Base-by-base conservation (phyloP, 495 filamentous ascomycete genomes). In the Letharia columbiana region DNA sequence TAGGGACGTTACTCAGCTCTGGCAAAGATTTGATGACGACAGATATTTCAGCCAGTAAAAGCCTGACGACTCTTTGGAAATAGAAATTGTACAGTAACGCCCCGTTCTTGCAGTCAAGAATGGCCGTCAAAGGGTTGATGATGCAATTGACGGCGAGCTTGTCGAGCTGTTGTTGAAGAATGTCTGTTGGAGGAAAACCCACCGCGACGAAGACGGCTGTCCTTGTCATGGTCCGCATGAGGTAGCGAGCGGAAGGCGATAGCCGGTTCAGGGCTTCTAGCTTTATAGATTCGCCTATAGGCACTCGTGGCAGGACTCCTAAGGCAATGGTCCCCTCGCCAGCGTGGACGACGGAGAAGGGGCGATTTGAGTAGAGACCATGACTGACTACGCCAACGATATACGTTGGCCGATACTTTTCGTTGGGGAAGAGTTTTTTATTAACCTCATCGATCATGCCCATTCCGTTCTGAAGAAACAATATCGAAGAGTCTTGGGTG, bases 401-500 rank as follows among this genome's bases (percentile, higher is more conserved):
- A 69, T 92, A 96, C 52, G 84, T 80, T 3, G 94, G 94, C 33
- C 91, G 83, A 0, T 70, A 75, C 7, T 70, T 66, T 3, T 83
- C 80, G 70, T 91, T 80, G 1, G 84, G 81, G 71, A 96, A 98
- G 17, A 93, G 70, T 3, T 76, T 64, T 13, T 81, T 69, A 68
- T 90, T 89, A 28, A 96, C 76, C 45, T 82, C 79, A n/a, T 96
- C 90, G 39, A 91, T 76, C 4, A 88, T 74, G 3, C 92, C 93
- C 78, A 98, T 83, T 7, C 91, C 92, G 59, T 93, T 90, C 62
- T 95, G 89, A 7, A 96, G 71, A 33, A 98, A 84, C 49, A 89
- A 81, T 41, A 98, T 82, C 0, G 92, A 92, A 4, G 91, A 91
- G 18, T 83, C 77, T 6, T 79, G 76, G 42, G 84, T 84, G n/a